Evolutionary conservation across 2,329 filamentous ascomycete genomes (phyloP), one percentile per base, ranked within the genome.

Genomic region (Onygenales sp.): DNA sequence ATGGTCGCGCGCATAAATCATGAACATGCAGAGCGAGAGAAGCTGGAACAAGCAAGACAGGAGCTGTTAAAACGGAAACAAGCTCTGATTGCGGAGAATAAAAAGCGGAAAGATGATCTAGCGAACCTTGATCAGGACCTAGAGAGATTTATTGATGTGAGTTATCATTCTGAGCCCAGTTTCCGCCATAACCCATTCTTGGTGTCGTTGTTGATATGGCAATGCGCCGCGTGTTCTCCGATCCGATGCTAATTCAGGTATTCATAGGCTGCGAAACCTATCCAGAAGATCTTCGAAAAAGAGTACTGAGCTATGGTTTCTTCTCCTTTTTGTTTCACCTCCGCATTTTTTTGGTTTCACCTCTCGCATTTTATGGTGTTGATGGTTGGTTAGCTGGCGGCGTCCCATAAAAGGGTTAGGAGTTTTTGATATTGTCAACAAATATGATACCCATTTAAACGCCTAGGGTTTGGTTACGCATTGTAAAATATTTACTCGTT

Each of bases 1-100:
- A 97, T 94, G 83, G 83, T 90, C 51, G 88, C 88, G 43, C 84
- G 92, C 31, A 95, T 98, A 65, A 86, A 93, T 59, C 87, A 97
- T 66, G 93, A 98, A 73, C 83, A 89, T 60, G 79, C 81, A 10
- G 89, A 94, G 66, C 84, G 93, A 39, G 85, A 95, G 69, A 83
- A 84, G 42, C 74, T 97, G 33, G 93, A 98, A 70, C 86, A 89
- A 68, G 84, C 90, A 62, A 80, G 91, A 49, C 85, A 90, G 67
- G 85, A 86, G 59, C 75, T 91, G 2, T 72, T 90, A 45, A 89
- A 84, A 70, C 79, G 81, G 68, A 88, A 87, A 64, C 82, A 86
- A 63, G 80, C 77, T 2, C 69, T 88, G 56, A 83, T 85, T 57
- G 80, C 81, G 36, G 83, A 86, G 67, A 96, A 96, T 67, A 95